Conservation (phyloP, 192 early-diverging fungal species). For the Linderina pennispora region DNA sequence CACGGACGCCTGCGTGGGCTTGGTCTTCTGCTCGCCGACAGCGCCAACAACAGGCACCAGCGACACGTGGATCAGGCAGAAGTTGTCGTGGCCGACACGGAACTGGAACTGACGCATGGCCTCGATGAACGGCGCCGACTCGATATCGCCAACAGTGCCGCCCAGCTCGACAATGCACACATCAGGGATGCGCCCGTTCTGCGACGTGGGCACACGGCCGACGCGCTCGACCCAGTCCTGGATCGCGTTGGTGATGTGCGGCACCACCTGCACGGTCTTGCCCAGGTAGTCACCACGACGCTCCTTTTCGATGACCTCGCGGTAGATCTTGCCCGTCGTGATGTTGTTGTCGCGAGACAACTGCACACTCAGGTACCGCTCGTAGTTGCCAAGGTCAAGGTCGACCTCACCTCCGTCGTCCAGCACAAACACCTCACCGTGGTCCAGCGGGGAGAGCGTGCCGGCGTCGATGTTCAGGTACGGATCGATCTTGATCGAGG, state of each 20-base stretch:
- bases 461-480: constrained; percentile 99
- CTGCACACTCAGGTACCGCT: constrained; percentile 92
- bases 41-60: constrained; percentile 94
- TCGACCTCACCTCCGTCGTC: constrained; percentile 99
- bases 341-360: constrained; percentile 98
- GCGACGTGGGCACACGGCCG: constrained; percentile 80
- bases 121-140: constrained; percentile 98
- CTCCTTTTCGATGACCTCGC: constrained; percentile 91
- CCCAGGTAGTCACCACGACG: constrained; percentile 94
- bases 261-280: constrained; percentile 99
- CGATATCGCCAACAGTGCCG: constrained; percentile 98
- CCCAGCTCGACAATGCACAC: constrained; percentile 98
- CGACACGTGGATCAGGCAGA: constrained; percentile 96
- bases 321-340: constrained; percentile 98
- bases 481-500: constrained; percentile 99
- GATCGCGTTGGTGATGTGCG: constrained; percentile 95
- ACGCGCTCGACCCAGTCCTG: constrained; percentile 99
- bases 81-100: constrained; percentile 97
- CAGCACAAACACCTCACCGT: constrained; percentile 98
- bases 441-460: constrained; percentile 93
- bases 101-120: constrained; percentile 99
- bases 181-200: constrained; percentile 64
- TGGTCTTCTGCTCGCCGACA: constrained; percentile 99
- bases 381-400: constrained; percentile 98
- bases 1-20: constrained; percentile 97